Evolutionary conservation across 345 rosid genomes (phyloP).

Genomic region (Populus deltoides): DNA sequence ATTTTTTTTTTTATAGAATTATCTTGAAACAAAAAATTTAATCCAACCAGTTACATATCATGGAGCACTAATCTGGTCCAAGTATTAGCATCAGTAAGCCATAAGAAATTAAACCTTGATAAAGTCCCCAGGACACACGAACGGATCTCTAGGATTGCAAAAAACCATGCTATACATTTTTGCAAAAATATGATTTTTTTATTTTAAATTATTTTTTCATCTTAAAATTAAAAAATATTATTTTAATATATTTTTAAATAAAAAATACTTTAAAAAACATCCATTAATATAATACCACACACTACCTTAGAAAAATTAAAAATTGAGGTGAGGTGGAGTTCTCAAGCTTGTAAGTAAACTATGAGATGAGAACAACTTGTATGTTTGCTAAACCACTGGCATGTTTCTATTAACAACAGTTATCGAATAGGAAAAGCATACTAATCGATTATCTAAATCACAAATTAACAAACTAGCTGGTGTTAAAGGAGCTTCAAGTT

Average conservation of each 20-base stretch:
- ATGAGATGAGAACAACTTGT: not conserved
- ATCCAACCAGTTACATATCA: no score
- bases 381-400: not conserved
- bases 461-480: slow-evolving; percentile 7
- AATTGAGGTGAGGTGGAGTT: not conserved
- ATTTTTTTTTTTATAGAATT: no score
- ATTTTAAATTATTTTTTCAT: no score
- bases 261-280: no score
- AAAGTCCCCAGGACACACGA: not conserved
- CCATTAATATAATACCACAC: no score
- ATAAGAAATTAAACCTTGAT: not conserved
- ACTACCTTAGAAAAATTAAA: not conserved
- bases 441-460: slow-evolving; percentile 2
- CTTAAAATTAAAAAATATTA: no score
- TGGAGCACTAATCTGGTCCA: no score
- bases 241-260: no score
- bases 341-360: not conserved
- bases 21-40: no score
- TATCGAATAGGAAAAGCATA: not conserved
- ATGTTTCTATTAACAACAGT: not conserved
- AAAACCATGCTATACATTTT: no score
- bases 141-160: not conserved
- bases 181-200: no score
- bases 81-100: not conserved
- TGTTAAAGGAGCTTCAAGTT: slow-evolving; percentile 31